Evolutionary conservation across 1,139 yeast species (phyloP), one percentile per base, ranked within the genome.

Genomic region (Pichia sp.): DNA sequence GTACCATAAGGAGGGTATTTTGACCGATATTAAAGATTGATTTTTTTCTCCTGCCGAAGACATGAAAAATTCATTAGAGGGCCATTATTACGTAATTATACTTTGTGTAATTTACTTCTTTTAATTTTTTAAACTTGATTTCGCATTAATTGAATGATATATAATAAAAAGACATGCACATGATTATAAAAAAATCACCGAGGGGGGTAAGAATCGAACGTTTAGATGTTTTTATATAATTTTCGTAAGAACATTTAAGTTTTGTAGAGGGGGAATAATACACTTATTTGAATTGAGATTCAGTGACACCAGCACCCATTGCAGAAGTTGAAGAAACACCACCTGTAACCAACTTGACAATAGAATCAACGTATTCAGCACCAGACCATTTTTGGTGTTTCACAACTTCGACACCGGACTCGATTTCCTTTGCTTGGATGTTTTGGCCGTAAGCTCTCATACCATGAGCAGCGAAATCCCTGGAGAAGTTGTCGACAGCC

Each of bases 301-400:
- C 99, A 58, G 99, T 92, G 65, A 92, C 98, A 78, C 98, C 98
- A 61, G 86, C 87, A 70, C 98, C 98, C 98, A 92, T 92, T 56
- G 98, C 98, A 63, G 97, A 96, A 54, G 98, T 93, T 30, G 96
- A 87, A 54, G 93, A 79, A 58, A 92, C 88, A 75, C 99, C 99
- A 67, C 98, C 98, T 57, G 95, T 85, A 50, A 90, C 95, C 77
- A 90, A 79, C 73, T 85, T 90, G 73, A 92, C 84, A 67, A 92
- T 79, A 59, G 90, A 87, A 73, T 92, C 99, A 70, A 93, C 87
- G 77, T 90, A 93, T 73, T 89, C 96, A 45, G 99, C 99, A 70
- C 99, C 99, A 50, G 97, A 90, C 99, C 99, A 92, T 75, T 92
- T 90, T 76, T 92, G 99, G 75, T 92, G 99, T 79, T 90, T 92